These are phyloP conservation scores for Tanacetum coccineum DNA, from an alignment of 129 eudicot genomes.

Conservation along the genomic window DNA sequence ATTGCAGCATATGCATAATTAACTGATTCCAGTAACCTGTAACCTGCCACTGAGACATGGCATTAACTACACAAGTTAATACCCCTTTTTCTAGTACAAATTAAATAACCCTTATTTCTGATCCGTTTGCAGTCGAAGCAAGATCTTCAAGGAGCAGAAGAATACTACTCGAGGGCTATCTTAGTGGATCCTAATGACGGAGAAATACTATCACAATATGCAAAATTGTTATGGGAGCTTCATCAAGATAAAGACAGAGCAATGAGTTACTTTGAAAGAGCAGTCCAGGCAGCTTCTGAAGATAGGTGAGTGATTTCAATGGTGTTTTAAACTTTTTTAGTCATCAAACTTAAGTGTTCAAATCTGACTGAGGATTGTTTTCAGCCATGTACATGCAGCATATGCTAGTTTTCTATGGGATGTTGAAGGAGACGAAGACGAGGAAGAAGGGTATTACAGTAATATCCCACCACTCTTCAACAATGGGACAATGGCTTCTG, in stretches of 20 bases:
- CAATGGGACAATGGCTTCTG: slow-evolving; percentile 43
- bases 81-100: not conserved
- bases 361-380: slow-evolving; percentile 8
- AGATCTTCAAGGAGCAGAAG: slow-evolving; percentile 62
- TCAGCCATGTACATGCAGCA: slow-evolving; percentile 84
- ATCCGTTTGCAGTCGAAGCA: slow-evolving; percentile 39
- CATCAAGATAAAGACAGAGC: slow-evolving; percentile 61
- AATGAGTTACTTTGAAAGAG: slow-evolving; percentile 63
- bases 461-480: slow-evolving; percentile 27
- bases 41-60: no score
- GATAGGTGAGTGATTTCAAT: slow-evolving; percentile 43
- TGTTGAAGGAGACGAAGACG: slow-evolving; percentile 50
- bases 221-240: slow-evolving; percentile 57
- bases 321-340: not conserved
- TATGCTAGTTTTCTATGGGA: slow-evolving; percentile 89
- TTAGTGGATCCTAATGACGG: slow-evolving; percentile 68
- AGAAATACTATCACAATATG: slow-evolving; percentile 61
- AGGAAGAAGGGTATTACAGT: slow-evolving; percentile 30
- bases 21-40: no score
- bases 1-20: no score
- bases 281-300: slow-evolving; percentile 61
- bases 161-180: slow-evolving; percentile 75
- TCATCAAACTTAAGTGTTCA: not conserved
- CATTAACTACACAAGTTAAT: not conserved
- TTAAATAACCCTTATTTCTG: slow-evolving; percentile 7